Base-by-base conservation (phyloP, 129 eudicot species). In the Rutidosis leptorrhynchoides region DNA sequence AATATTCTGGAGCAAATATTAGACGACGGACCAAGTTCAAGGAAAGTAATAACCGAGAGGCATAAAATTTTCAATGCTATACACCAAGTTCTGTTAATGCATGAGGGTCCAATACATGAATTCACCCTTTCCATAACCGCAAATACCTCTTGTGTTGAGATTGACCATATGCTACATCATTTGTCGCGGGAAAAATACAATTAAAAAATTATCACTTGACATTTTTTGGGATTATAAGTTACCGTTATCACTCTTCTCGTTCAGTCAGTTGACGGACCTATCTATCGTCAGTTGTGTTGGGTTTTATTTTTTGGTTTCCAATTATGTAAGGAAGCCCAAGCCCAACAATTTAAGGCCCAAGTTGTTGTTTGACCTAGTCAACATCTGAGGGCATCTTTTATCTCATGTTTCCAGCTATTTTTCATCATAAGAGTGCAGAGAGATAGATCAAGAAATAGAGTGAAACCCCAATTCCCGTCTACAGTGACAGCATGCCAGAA, bases 1-100 rank as follows among this genome's bases (percentile, higher is more conserved):
- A n/a, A n/a, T 3, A 2, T 9, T 9, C 1, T 22, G 60, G 29
- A 54, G 5, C 60, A 9, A 54, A 7, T 16, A 0, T 22, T 8
- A 22, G 1, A 54, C 23, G 1, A 54, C 14, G 4, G 2, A 54
- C 60, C 28, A 9, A 54, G 21, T 23, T 17, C 22, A 54, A 54
- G 28, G 28, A 54, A 21, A 54, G 15, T 0, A 23, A 9, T 54
- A n/a, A 54, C 60, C 30, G 1, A 10, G 15, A 3, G 60, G 60
- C 23, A 16, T 24, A 54, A 24, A 23, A 2, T 24, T 54, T 21
- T 54, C 60, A 7, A 23, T 24, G 60, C 17, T 21, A 54, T 54
- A 54, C 9, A 54, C 60, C 60, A 37, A 37, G 45, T 37, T 37
- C 45, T 37, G 16, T 37, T 54, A 9, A 32, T 60, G 65, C 65